Evolutionary conservation across 2,329 filamentous ascomycete species (phyloP).

Genomic region (Zymoseptoria tritici): DNA sequence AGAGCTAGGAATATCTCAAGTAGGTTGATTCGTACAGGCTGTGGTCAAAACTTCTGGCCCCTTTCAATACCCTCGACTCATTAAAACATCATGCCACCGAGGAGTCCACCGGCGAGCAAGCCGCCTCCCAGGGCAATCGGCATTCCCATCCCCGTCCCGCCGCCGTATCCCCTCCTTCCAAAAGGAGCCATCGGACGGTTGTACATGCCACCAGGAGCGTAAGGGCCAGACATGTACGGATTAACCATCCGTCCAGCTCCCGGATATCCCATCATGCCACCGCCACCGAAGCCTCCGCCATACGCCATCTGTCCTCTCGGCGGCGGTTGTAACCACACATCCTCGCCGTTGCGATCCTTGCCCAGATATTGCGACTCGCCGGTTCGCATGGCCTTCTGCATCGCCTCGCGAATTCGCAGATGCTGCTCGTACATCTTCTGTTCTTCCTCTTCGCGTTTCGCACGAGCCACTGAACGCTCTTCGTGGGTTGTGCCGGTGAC

Average conservation of each 20-base stretch:
- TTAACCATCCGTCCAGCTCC: slow-evolving; percentile 28
- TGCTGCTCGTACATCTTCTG: slow-evolving; percentile 47
- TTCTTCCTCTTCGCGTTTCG: slow-evolving; percentile 44
- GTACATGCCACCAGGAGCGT: slow-evolving; percentile 31
- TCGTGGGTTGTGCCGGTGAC: slow-evolving; percentile 51
- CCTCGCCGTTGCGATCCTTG: slow-evolving; percentile 46
- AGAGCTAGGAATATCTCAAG: too few relatives aligned
- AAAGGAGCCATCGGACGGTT: slow-evolving; percentile 38
- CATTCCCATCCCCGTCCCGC: slow-evolving; percentile 33
- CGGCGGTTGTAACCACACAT: slow-evolving; percentile 54
- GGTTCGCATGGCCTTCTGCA: slow-evolving; percentile 45
- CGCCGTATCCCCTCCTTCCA: slow-evolving; percentile 5
- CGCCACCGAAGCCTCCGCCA: slow-evolving; percentile 18
- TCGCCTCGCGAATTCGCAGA: slow-evolving; percentile 42
- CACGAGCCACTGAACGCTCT: slow-evolving; percentile 43
- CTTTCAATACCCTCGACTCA: not conserved
- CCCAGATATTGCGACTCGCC: slow-evolving; percentile 51
- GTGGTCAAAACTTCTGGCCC: too few relatives aligned
- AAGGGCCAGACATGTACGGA: slow-evolving; percentile 37
- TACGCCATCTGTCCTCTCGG: slow-evolving; percentile 21
- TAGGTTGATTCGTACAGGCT: too few relatives aligned
- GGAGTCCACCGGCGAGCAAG: slow-evolving; percentile 40
- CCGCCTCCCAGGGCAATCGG: slow-evolving; percentile 42
- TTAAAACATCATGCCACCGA: slow-evolving; percentile 37
- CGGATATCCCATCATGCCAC: slow-evolving; percentile 20